Evolutionary conservation across 1,139 yeast genomes (phyloP).

Genomic region (Hyphopichia buzzinii): DNA sequence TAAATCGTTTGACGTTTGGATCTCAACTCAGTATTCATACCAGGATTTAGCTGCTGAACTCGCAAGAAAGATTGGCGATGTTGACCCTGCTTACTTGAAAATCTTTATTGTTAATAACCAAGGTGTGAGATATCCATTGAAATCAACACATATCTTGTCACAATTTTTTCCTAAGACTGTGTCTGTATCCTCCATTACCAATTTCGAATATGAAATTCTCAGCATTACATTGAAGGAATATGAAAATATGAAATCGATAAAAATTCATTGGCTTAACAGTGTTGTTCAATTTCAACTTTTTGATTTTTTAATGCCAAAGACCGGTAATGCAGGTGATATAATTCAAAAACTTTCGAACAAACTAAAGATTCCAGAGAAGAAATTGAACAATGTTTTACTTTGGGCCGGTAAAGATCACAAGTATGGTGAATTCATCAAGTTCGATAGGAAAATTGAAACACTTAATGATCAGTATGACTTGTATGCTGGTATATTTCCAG

Average conservation of each 20-base stretch:
- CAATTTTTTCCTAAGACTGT: slow-evolving; percentile 49
- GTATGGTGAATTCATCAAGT: slow-evolving; percentile 36
- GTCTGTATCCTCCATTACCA: slow-evolving; percentile 44
- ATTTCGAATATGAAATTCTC: slow-evolving; percentile 72
- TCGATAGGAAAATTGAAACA: slow-evolving; percentile 35
- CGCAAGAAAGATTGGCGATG: slow-evolving; percentile 46
- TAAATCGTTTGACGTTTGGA: slow-evolving; percentile 61
- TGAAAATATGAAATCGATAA: slow-evolving; percentile 70
- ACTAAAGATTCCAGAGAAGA: slow-evolving; percentile 49
- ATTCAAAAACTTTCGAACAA: slow-evolving; percentile 55
- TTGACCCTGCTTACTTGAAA: slow-evolving; percentile 64
- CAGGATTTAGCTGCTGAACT: slow-evolving; percentile 59
- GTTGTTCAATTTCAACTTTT: slow-evolving; percentile 64
- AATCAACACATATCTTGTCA: slow-evolving; percentile 39
- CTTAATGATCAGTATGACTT: slow-evolving; percentile 35
- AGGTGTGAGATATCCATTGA: slow-evolving; percentile 52
- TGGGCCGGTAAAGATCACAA: slow-evolving; percentile 53
- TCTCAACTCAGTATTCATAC: slow-evolving; percentile 60
- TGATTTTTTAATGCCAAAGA: slow-evolving; percentile 68
- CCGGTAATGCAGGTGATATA: slow-evolving; percentile 57
- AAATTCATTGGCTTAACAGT: slow-evolving; percentile 60
- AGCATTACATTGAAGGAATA: slow-evolving; percentile 72
- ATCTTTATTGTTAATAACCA: slow-evolving; percentile 57
- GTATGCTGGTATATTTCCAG: slow-evolving; percentile 46
- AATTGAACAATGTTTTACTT: slow-evolving; percentile 51